Percentiles rank a stretch among this genome's conserved stretches.
Conservation (phyloP, 768 basidiomycete genomes). For the Leccinum sublutescens region DNA sequence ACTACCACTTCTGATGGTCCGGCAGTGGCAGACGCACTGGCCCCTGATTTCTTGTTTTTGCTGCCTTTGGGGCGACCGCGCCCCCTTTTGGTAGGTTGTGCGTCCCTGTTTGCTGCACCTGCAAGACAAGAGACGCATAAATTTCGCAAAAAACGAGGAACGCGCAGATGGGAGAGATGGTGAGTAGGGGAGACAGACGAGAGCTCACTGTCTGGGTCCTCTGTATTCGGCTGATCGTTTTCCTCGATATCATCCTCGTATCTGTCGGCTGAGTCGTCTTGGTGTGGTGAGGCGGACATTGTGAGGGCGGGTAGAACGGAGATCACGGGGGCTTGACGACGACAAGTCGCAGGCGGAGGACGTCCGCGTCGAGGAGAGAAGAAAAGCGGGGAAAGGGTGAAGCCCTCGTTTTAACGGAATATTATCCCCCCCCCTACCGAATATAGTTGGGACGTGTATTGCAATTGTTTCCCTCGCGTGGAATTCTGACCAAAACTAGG, state of each 20-base stretch:
- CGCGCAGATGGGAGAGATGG: slow-evolving; percentile 11
- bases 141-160: slow-evolving; percentile 16
- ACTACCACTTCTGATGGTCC: slow-evolving; percentile 26
- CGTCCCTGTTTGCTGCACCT: slow-evolving; percentile 38
- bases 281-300: slow-evolving; percentile 65
- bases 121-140: slow-evolving; percentile 31
- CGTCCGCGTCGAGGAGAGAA: slow-evolving; percentile 41
- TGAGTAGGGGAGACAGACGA: slow-evolving; percentile 11
- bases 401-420: slow-evolving; percentile 75
- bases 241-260: slow-evolving; percentile 58
- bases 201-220: slow-evolving; percentile 32
- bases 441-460: slow-evolving; percentile 65
- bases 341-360: slow-evolving; percentile 22
- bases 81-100: slow-evolving; percentile 61
- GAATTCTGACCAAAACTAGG: slow-evolving; percentile 54
- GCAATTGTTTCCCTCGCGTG: slow-evolving; percentile 66
- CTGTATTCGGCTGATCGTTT: slow-evolving; percentile 41
- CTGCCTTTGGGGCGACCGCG: slow-evolving; percentile 89
- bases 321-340: slow-evolving; percentile 26
- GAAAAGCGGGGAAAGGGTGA: slow-evolving; percentile 64
- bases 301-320: slow-evolving; percentile 21
- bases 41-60: slow-evolving; percentile 62
- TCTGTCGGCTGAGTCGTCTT: slow-evolving; percentile 55
- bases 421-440: slow-evolving; percentile 57
- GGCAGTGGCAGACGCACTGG: slow-evolving; percentile 27